phyloP scores from a whole-genome alignment of 2,329 filamentous ascomycete species.

The Ophiostoma triangulosporum region DNA sequence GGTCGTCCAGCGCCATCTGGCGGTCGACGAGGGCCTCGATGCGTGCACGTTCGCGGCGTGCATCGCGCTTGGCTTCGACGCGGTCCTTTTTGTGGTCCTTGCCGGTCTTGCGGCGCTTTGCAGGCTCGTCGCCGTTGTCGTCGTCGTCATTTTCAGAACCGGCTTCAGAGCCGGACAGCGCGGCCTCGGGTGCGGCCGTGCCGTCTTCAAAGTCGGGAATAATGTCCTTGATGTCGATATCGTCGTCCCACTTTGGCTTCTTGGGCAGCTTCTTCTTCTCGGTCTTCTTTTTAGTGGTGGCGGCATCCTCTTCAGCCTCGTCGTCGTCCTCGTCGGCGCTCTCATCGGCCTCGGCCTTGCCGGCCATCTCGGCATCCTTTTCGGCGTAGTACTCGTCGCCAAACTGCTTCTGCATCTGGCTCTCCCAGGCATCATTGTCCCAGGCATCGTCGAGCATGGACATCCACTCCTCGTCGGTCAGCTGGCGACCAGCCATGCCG shows the following conservation, averaged over 20 bases:
- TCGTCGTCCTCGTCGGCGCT: conserved; percentile 37
- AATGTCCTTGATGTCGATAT: conserved; percentile 92
- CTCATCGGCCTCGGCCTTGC: conserved; percentile 23
- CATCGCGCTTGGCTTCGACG: conserved; percentile 49
- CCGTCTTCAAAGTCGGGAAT: conserved; percentile 73
- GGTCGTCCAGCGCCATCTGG: conserved; percentile 57
- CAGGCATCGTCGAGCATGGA: conserved; percentile 76
- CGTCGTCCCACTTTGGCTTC: conserved; percentile 90
- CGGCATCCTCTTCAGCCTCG: conserved; percentile 26
- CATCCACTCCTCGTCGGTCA: conserved; percentile 68
- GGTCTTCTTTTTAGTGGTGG: conserved; percentile 26
- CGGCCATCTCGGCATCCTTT: conserved; percentile 47
- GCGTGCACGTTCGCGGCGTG: conserved; percentile 67
- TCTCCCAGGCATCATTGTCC: conserved; percentile 81
- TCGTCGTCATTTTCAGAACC: conserved; percentile 26
- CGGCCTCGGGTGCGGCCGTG: conserved; percentile 33
- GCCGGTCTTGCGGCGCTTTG: conserved; percentile 46
- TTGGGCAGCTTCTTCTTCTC: conserved; percentile 50
- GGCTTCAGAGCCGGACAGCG: conserved; percentile 40
- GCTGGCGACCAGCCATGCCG: conserved; percentile 53
- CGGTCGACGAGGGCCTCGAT: conserved; percentile 79
- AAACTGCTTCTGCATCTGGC: conserved; percentile 78
- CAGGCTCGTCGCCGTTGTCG: conserved; percentile 22
- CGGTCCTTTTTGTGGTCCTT: conserved; percentile 47
- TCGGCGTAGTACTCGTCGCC: conserved; percentile 82